These are phyloP conservation scores for Diatrype stigma DNA, from an alignment of 2,329 filamentous ascomycete species.

Conservation along the genomic window DNA sequence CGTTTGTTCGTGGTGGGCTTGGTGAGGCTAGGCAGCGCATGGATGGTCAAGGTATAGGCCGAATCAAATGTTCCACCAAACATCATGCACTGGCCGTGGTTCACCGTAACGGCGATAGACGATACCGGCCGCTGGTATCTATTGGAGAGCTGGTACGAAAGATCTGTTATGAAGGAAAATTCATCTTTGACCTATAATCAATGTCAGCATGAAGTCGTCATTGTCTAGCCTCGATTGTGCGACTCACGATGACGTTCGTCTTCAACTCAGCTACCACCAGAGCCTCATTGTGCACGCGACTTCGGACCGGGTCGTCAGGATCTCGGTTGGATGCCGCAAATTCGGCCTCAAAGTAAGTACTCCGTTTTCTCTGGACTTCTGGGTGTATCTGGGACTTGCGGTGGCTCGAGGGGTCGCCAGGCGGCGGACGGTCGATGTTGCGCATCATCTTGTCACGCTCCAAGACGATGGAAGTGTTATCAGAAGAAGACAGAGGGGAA, in stretches of 20 bases:
- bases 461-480: constrained; percentile 23
- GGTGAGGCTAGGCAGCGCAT: constrained; percentile 63
- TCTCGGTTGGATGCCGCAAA: constrained; percentile 32
- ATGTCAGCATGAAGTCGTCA: constrained; percentile 4
- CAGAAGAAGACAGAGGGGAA: constrained; percentile 8
- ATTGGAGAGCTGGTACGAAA: constrained; percentile 68
- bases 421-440: constrained; percentile 34
- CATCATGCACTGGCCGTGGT: constrained; percentile 70
- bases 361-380: constrained; percentile 33
- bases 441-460: constrained; percentile 34
- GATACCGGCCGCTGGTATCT: constrained; percentile 72
- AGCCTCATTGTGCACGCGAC: constrained; percentile 49
- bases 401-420: constrained; percentile 31
- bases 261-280: constrained; percentile 61
- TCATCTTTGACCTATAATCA: constrained; percentile 64
- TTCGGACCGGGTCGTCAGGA: constrained; percentile 33
- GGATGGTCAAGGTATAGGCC: constrained; percentile 74
- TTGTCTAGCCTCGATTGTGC: not conserved
- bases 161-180: constrained; percentile 67
- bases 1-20: constrained; percentile 74
- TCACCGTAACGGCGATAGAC: constrained; percentile 71
- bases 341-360: constrained; percentile 43
- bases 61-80: constrained; percentile 73
- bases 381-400: constrained; percentile 28
- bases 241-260: constrained; percentile 59